Conservation (phyloP, 2,329 filamentous ascomycete species). For the Exophiala xenobiotica region DNA sequence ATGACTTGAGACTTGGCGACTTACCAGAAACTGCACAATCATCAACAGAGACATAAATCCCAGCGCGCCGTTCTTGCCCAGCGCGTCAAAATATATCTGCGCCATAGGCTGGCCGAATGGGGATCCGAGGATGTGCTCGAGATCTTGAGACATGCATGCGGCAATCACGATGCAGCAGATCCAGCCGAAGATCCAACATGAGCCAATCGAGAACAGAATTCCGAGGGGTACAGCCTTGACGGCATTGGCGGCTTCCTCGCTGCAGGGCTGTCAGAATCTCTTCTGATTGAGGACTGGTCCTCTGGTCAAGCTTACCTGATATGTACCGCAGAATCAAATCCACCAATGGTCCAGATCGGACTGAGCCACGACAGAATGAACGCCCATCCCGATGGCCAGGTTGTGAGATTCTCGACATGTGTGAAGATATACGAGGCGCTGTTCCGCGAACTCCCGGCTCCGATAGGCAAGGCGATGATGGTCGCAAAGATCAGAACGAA, state of each 20-base stretch:
- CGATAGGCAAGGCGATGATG: conserved; percentile 58
- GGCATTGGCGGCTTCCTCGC: conserved; percentile 61
- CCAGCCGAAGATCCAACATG: conserved; percentile 58
- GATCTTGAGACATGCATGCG: conserved; percentile 55
- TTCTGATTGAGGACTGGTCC: background rate
- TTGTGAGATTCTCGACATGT: conserved; percentile 57
- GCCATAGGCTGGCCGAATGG: conserved; percentile 61
- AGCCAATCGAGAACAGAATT: conserved; percentile 58
- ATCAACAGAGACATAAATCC: conserved; percentile 60
- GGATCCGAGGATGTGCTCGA: conserved; percentile 49
- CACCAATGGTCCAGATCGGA: conserved; percentile 61
- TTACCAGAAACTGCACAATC: conserved; percentile 63
- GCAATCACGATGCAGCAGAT: conserved; percentile 59
- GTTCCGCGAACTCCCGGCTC: conserved; percentile 42
- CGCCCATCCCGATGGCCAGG: conserved; percentile 58
- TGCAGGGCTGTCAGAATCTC: conserved; percentile 32
- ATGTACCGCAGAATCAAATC: conserved; percentile 48
- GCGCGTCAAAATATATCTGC: conserved; percentile 35
- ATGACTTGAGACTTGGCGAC: too few species aligned
- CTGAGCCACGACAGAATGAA: conserved; percentile 62
- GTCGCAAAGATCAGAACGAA: conserved; percentile 57
- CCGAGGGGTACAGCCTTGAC: conserved; percentile 59
- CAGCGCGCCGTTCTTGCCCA: conserved; percentile 49
- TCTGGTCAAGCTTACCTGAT: background rate
- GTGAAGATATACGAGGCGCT: conserved; percentile 55